Base-by-base conservation (phyloP, 345 rosid species). In the Brassica juncea region DNA sequence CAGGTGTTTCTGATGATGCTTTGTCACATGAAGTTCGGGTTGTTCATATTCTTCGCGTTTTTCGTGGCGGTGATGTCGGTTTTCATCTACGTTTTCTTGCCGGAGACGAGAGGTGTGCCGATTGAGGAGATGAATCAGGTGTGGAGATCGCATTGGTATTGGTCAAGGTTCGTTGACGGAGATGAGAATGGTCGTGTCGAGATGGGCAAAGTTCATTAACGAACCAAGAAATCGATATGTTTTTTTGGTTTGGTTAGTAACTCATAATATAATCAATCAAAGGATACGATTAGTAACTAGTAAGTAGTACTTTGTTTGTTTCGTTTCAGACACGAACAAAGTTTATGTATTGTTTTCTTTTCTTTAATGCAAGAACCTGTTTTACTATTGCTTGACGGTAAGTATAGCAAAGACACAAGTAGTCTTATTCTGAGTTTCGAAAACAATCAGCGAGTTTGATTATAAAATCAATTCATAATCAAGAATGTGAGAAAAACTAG, bases 11-110 rank as follows among this genome's bases (percentile, higher is more conserved):
- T 92, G 21, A 75, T 62, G 32, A 92, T 92, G 97, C 86, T 92
- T 3, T 94, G 98, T 71, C 97, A 89, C 82, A 19, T 94, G 77
- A 94, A 92, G 73, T 92, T 94, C 2, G 94, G 98, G 0, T 28
- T 80, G 35, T 80, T 80, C 75, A 34, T 80, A 37, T 74, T 80
- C 75, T 74, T 80, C 9, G 79, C 74, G 30, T 61, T 59, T 28
- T 80, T 61, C 70, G 79, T 80, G 75, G 71, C 52, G 39, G 57
- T 74, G 19, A 80, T 80, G 83, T 73, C 83, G 4, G 6, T 35
- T 10, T 80, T 80, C 59, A n/a, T 80, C 15, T 72, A 39, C 27
- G 0, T 15, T 0, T 69, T 80, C 66, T 80, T 80, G 59, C 83
- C 83, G 70, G 83, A 80, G 75, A 79, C 78, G 0, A 79, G 73